Evolutionary conservation across 345 rosid species (phyloP).

Genomic region (Alliaria petiolata): DNA sequence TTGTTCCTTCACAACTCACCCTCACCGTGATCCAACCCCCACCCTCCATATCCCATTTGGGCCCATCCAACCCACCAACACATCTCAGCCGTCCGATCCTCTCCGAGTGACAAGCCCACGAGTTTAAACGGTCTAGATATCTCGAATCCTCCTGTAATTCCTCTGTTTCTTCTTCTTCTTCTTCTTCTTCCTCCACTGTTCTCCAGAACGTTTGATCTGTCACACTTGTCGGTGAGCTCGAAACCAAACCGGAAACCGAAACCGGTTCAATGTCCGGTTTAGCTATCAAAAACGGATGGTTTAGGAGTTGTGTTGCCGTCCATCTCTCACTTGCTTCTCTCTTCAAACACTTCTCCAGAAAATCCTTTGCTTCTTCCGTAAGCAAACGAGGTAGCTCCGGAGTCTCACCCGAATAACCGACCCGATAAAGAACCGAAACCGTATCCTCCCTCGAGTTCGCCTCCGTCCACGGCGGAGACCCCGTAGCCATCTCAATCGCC

Average conservation of each 20-base stretch:
- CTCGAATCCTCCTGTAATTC: slow-evolving; percentile 21
- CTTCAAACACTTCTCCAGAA: slow-evolving; percentile 52
- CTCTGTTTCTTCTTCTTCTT: slow-evolving; percentile 25
- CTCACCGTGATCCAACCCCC: slow-evolving; percentile 58
- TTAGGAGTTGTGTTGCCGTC: slow-evolving; percentile 46
- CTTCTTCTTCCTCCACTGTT: slow-evolving; percentile 36
- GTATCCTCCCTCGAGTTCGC: slow-evolving; percentile 28
- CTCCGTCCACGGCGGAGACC: slow-evolving; percentile 46
- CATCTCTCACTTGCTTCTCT: slow-evolving; percentile 53
- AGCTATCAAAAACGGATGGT: slow-evolving; percentile 45
- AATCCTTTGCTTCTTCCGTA: slow-evolving; percentile 50
- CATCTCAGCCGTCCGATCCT: slow-evolving; percentile 50
- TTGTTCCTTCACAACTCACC: slow-evolving; percentile 31
- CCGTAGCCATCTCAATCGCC: slow-evolving; percentile 77
- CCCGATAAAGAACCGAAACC: slow-evolving; percentile 40
- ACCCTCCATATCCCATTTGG: slow-evolving; percentile 46
- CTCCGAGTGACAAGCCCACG: slow-evolving; percentile 19
- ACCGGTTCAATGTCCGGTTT: slow-evolving; percentile 25
- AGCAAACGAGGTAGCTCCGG: slow-evolving; percentile 51
- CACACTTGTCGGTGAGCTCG: slow-evolving; percentile 72
- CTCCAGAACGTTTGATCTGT: slow-evolving; percentile 64
- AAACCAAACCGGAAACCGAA: slow-evolving; percentile 36
- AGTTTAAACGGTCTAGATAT: slow-evolving; percentile 15
- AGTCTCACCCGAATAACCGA: slow-evolving; percentile 42
- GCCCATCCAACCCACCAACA: slow-evolving; percentile 24